phyloP scores from a whole-genome alignment of 352 stramenopile species.

The Phytophthora pini region DNA sequence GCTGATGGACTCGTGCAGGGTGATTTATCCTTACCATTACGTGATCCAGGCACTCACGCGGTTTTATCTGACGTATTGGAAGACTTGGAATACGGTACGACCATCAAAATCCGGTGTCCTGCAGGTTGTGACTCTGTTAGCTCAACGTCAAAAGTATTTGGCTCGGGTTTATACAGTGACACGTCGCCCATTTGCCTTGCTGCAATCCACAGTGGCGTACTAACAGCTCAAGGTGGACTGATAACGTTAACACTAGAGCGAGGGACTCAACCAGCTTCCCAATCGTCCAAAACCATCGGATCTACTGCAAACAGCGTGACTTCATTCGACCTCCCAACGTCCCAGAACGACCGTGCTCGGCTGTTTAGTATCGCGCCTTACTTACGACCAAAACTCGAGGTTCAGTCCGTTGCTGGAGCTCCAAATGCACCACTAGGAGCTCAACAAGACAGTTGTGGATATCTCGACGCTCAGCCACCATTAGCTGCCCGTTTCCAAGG shows the following conservation, averaged over 20 bases:
- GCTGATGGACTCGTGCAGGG: constrained; percentile 83
- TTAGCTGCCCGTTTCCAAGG: constrained; percentile 75
- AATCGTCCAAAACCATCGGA: constrained; percentile 24
- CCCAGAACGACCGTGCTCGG: constrained; percentile 41
- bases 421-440: constrained; percentile 84
- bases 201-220: constrained; percentile 89
- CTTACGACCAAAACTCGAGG: constrained; percentile 60
- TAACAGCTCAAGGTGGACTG: constrained; percentile 58
- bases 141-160: constrained; percentile 49
- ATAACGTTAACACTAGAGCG: constrained; percentile 79
- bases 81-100: constrained; percentile 89
- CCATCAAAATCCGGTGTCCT: constrained; percentile 86
- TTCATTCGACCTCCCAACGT: constrained; percentile 50
- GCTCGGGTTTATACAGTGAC: constrained; percentile 87
- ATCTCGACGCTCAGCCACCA: constrained; percentile 83
- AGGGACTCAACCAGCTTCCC: constrained; percentile 30
- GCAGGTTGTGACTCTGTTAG: constrained; percentile 47
- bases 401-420: constrained; percentile 92
- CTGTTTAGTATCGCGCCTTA: constrained; percentile 70
- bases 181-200: constrained; percentile 90
- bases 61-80: constrained; percentile 64
- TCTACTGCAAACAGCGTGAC: constrained; percentile 65
- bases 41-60: constrained; percentile 19
- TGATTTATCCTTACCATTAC: constrained; percentile 50
- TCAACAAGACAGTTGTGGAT: constrained; percentile 89